Percentiles rank a stretch among this genome's conserved stretches.
Evolutionary conservation across 2,329 filamentous ascomycete species (phyloP).

Genomic region (Orbilia brochopaga): DNA sequence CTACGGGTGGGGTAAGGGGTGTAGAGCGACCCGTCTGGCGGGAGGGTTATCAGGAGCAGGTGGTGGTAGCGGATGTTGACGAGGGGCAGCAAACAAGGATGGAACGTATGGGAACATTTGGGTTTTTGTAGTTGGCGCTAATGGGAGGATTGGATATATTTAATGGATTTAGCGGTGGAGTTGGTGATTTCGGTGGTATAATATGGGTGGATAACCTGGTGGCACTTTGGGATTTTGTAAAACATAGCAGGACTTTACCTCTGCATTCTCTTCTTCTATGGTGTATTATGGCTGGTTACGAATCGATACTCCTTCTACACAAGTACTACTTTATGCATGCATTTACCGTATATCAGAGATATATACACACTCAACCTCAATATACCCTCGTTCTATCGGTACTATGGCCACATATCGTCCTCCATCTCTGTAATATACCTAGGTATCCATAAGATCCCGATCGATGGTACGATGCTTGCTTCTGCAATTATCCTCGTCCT

Average conservation of each 20-base stretch:
- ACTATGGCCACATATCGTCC: no score
- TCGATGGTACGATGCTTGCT: no score
- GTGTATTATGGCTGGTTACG: no score
- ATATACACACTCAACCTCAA: no score
- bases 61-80: constrained; percentile 9
- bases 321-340: no score
- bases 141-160: not conserved
- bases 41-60: constrained; percentile 27
- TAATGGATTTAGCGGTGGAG: constrained; percentile 2
- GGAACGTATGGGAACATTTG: constrained; percentile 42
- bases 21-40: constrained; percentile 35
- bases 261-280: no score
- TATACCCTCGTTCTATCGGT: no score
- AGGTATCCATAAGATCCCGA: no score
- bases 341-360: no score
- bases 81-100: constrained; percentile 24
- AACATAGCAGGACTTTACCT: not conserved
- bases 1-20: constrained; percentile 33
- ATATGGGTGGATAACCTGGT: not conserved
- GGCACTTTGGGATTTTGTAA: not conserved
- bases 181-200: not conserved
- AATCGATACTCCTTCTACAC: no score
- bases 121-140: constrained; percentile 26
- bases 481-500: no score
- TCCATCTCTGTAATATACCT: no score